Percentiles rank a stretch among this genome's conserved stretches.
Conservation (phyloP, 495 filamentous ascomycete genomes). For the Annulohypoxylon maeteangense region DNA sequence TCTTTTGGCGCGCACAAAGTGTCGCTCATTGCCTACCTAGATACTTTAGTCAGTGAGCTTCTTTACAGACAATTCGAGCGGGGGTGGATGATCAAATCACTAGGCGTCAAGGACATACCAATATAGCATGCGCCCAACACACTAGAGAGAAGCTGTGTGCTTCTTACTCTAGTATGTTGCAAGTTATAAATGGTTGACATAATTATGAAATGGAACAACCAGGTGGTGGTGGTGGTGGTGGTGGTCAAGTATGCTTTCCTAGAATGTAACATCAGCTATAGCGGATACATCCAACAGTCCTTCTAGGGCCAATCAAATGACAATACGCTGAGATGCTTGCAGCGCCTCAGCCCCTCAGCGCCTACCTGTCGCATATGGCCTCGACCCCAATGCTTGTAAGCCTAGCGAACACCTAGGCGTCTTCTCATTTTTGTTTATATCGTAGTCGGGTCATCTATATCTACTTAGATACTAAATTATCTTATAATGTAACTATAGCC, state of each 20-base stretch:
- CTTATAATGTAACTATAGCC: too few relatives aligned
- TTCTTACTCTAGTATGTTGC: background rate
- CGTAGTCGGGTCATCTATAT: too few relatives aligned
- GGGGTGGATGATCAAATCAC: background rate
- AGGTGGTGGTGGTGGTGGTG: background rate
- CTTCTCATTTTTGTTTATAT: background rate
- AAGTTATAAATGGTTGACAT: background rate
- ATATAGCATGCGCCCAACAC: background rate
- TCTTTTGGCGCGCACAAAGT: background rate
- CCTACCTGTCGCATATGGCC: background rate
- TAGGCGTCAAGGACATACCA: background rate
- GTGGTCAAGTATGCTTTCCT: background rate
- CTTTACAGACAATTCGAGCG: background rate
- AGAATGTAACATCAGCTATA: background rate
- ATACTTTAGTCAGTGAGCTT: background rate
- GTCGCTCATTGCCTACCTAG: constrained; percentile 6
- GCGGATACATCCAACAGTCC: too few relatives aligned
- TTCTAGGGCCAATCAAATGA: background rate
- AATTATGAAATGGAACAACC: background rate
- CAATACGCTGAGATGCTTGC: background rate
- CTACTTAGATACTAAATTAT: too few relatives aligned
- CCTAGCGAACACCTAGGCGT: background rate
- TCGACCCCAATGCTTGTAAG: background rate
- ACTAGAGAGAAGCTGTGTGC: background rate
- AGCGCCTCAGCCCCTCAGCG: background rate